Base-by-base conservation (phyloP, 495 filamentous ascomycete genomes). In the Pyronema omphalodes region DNA sequence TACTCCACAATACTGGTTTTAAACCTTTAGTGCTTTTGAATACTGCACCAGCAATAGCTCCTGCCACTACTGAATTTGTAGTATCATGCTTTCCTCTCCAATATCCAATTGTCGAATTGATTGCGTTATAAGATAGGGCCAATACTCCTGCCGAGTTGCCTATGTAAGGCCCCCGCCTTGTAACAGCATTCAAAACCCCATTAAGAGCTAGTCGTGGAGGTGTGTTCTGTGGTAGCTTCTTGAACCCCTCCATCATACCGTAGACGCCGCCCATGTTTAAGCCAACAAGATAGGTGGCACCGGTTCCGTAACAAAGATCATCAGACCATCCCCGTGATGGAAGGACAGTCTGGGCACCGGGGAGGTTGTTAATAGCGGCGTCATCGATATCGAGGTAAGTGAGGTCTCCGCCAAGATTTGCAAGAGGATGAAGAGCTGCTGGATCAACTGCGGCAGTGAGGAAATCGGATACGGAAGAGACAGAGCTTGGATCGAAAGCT, bases 291-390 rank as follows among this genome's bases (percentile, higher is more conserved):
- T 98, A 98, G 59, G 86, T 93, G 39, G 88, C 81, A 53, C 91
- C 91, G 23, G 89, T 88, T 61, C 91, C 91, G 66, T 98, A 98
- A 70, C 91, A 95, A 48, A 98, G 78, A 68, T 98, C 91, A 66
- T 98, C 91, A 49, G 85, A 91, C 80, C 91, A 98, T 60, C 89
- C 89, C 66, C 91, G 81, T 33, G 88, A 93, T 6, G 91, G 91
- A 36, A 98, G 77, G 37, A 85, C 83, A 11, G 88, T 87, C 54
- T 83, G 83, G 40, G 78, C 73, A 63, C 88, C 88, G 49, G 89
- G 86, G 14, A 93, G 76, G 62, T 88, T 76, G 41, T 86, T 88
- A 44, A 95, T 81, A 8, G 81, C 75, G 29, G 86, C 83, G 63
- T 96, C 91, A 72, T 96, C 91, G 66, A 98, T 83, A 44, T 80